Evolutionary conservation across 257 asterid genomes (phyloP), one percentile per base, ranked within the genome.

Genomic region (Solanum ossicruentum): DNA sequence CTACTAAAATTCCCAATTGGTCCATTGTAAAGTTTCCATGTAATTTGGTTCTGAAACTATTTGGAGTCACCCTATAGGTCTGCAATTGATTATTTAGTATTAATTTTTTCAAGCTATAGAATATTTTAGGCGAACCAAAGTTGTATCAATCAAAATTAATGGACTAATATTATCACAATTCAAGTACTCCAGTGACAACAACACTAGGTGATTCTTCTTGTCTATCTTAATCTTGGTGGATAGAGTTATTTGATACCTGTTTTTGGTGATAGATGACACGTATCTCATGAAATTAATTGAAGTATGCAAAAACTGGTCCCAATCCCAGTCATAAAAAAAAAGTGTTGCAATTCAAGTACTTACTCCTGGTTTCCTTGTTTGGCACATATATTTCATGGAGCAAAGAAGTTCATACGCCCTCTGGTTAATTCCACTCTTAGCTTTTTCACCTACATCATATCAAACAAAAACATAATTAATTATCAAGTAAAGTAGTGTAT

Each of bases 331-430:
- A 36, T 36, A 36, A 36, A 36, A 36, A 36, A 36, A 66, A 26
- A 12, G 3, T 13, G 8, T 12, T 3, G 11, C 12, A 67, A 15
- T 67, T 15, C 8, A 32, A 15, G 7, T 32, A 54, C 91, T 87
- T 85, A 92, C 96, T 91, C 90, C 94, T 13, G 94, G 94, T 83
- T 91, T 91, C 84, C 90, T 93, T 21, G 85, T 83, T 32, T 91
- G 93, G 61, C 97, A 93, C 85, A 86, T 85, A 51, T 61, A 87
- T 70, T 91, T 90, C 78, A 86, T 69, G 81, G 91, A 82, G 85
- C 88, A 86, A 67, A 93, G 92, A 86, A 91, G 88, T 85, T 90
- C 88, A 72, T 86, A 80, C 1, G 87, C 91, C 61, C 80, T 80
- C 85, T 84, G 86, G 87, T 88, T 88, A 43, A 84, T 69, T 83